Conservation (phyloP, 2,329 filamentous ascomycete genomes). For the Curvularia eragrostidis region DNA sequence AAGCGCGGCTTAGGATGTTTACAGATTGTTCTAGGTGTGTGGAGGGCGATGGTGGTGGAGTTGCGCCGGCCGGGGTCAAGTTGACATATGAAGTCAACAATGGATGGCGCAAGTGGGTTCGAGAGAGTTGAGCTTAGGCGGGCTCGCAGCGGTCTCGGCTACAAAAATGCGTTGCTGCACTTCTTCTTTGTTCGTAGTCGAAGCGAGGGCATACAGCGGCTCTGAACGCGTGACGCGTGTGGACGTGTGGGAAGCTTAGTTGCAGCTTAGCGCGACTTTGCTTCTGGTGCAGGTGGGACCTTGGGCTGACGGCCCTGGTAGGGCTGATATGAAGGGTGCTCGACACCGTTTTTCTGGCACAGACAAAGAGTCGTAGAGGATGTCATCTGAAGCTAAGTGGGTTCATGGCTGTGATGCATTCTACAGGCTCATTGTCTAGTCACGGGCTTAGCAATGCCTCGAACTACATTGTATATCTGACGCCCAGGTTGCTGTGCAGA, state of each 20-base stretch:
- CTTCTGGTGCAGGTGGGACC: constrained; percentile 8
- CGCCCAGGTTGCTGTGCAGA: background rate
- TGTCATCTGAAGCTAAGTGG: background rate
- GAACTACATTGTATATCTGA: background rate
- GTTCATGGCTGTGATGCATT: background rate
- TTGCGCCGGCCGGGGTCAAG: constrained; percentile 2
- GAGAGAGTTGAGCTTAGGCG: background rate
- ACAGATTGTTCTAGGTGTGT: constrained; percentile 6
- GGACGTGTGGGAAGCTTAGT: constrained; percentile 22
- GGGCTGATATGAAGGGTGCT: constrained; percentile 10
- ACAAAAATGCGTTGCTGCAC: constrained; percentile 6
- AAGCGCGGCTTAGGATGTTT: constrained; percentile 4
- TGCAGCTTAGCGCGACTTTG: constrained; percentile 26
- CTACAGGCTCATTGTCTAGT: background rate
- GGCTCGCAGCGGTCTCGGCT: background rate
- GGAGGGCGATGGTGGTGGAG: constrained; percentile 1
- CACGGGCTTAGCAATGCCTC: too few relatives aligned
- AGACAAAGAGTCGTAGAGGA: background rate
- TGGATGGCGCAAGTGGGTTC: background rate
- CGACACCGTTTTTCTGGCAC: background rate
- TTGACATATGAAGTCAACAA: background rate
- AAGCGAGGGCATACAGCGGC: constrained; percentile 18
- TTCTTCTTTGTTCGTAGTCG: constrained; percentile 18
- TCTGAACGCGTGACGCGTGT: constrained; percentile 30
- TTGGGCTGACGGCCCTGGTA: constrained; percentile 8